Evolutionary conservation across 2,329 filamentous ascomycete species (phyloP), one percentile per base, ranked within the genome.

Genomic region (Macrophomina phaseolina): DNA sequence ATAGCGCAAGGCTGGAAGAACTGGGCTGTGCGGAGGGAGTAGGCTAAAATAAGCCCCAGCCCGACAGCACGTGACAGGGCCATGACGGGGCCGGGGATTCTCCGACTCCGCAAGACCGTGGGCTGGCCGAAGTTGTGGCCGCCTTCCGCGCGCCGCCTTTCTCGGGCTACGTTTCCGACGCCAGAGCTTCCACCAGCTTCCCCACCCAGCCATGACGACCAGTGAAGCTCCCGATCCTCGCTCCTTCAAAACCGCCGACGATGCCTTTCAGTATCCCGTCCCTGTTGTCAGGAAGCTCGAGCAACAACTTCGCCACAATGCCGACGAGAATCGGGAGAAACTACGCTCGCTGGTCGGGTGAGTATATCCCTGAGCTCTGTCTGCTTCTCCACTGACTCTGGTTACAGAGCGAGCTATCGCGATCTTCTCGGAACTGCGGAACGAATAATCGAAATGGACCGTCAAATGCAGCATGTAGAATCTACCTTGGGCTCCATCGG

Each of bases 351-450:
- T 90, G 66, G 89, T 91, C 69, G 89, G 89, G 87, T 88, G 82
- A 67, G 82, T 70, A 38, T 18, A 23, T 36, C 61, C 53, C 45
- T 49, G 42, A 62, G 7, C 14, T 62, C 36, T 30, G 32, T 45
- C 36, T 64, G 30, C 23, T 61, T 12, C n/a, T 23, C 36, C 23
- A 16, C 14, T 38, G 67, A 55, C 36, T 23, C 45, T 28, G 5
- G 7, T 7, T 38, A 18, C 71, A 89, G 87, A 23, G 83, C 86
- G 72, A 87, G 87, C 74, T 98, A 98, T 79, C 91, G 94, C 71
- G 92, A 95, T 73, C 88, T 98, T 8, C 88, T 98, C 32, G 92
- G 92, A 63, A 97, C 94, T 0, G 94, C 94, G 65, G 94, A 97
- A 80, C 90, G 90, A n/a, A 98, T 98, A 71, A 91, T 97, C 65